Percentiles rank a stretch among this genome's conserved stretches.
These are phyloP conservation scores for Lepiota venenata DNA, from an alignment of 768 basidiomycete species.

Conservation along the genomic window DNA sequence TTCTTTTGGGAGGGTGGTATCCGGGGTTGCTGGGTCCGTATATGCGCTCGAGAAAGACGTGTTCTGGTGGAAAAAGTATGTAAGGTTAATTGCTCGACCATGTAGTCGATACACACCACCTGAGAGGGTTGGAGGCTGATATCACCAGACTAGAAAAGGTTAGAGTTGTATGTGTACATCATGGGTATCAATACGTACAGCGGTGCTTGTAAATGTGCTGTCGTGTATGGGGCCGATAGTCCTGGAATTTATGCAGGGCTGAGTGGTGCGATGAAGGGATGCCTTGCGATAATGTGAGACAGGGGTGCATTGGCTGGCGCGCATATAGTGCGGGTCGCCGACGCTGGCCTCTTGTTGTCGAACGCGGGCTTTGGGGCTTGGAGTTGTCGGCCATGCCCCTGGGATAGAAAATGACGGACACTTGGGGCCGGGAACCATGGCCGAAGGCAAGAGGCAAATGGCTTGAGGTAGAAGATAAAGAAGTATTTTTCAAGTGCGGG, in stretches of 20 bases:
- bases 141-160: neutral
- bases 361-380: constrained; percentile 1
- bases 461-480: neutral
- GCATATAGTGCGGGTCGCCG: neutral
- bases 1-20: neutral
- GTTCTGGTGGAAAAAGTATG: neutral
- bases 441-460: constrained; percentile 6
- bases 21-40: neutral
- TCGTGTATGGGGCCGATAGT: neutral
- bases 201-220: neutral
- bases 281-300: neutral
- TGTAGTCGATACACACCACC: neutral
- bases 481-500: neutral
- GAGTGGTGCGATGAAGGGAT: neutral
- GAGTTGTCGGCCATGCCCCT: constrained; percentile 40
- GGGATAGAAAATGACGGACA: constrained; percentile 33
- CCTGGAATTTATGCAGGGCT: neutral
- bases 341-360: neutral
- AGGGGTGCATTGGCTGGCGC: neutral
- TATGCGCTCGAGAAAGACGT: constrained; percentile 11
- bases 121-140: constrained; percentile 6
- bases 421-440: constrained; percentile 6
- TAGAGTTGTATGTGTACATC: neutral
- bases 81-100: neutral
- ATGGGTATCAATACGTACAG: neutral